Conservation (phyloP, 2,329 filamentous ascomycete genomes). For the Diaporthe ampelina region DNA sequence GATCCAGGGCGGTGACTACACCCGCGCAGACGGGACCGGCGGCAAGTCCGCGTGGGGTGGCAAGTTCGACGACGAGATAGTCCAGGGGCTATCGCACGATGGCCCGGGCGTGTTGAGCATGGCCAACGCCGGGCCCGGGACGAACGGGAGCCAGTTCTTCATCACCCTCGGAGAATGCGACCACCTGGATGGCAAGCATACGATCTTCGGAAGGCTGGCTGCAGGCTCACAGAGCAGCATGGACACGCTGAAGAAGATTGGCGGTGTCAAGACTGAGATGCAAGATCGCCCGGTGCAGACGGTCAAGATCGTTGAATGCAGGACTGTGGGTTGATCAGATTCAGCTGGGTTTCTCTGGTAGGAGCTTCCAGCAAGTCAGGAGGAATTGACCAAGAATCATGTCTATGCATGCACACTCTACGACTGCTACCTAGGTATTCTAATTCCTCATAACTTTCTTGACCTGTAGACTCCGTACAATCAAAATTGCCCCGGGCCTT, state of each 20-base stretch:
- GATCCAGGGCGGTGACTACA: constrained; percentile 96
- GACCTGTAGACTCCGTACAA: no score
- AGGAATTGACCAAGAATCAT: background rate
- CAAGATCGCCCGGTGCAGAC: constrained; percentile 32
- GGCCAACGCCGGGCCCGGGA: constrained; percentile 94
- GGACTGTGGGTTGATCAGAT: background rate
- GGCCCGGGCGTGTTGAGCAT: constrained; percentile 87
- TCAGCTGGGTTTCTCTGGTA: background rate
- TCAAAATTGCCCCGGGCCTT: constrained; percentile 50
- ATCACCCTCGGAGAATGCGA: constrained; percentile 90
- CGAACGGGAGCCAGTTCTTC: constrained; percentile 97
- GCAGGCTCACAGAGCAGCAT: constrained; percentile 40
- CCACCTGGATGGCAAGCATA: constrained; percentile 92
- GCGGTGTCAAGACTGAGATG: constrained; percentile 21
- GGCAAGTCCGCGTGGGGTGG: constrained; percentile 89
- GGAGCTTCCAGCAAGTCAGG: no score
- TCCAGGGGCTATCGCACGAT: constrained; percentile 81
- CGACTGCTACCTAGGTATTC: background rate
- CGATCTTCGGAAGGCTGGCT: constrained; percentile 90
- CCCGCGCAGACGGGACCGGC: constrained; percentile 93
- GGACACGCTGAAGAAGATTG: constrained; percentile 35
- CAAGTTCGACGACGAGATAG: constrained; percentile 93
- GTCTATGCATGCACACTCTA: background rate
- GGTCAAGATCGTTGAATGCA: constrained; percentile 34
- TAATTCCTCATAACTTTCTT: no score